Percentiles rank a stretch among this genome's conserved stretches.
Evolutionary conservation across 257 asterid species (phyloP).

Genomic region (Ocimum tenuiflorum): DNA sequence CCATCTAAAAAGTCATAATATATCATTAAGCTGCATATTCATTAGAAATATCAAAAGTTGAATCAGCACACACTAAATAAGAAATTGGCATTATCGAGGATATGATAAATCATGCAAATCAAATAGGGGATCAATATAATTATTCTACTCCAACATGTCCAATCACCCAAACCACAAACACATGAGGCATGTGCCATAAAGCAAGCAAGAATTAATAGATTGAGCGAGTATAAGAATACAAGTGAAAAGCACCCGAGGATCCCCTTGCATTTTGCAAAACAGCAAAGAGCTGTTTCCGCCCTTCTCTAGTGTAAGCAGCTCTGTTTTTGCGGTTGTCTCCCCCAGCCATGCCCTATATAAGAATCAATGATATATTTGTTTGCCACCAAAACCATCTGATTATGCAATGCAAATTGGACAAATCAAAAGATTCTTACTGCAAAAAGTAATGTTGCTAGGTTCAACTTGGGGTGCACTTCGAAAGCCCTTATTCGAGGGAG

Average conservation of each 20-base stretch:
- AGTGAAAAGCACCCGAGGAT: constrained; percentile 70
- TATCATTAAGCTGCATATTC: neutral
- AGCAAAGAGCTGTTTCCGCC: constrained; percentile 93
- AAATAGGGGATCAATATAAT: constrained; percentile 1
- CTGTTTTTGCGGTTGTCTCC: constrained; percentile 79
- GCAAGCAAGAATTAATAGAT: constrained; percentile 7
- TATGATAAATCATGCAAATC: neutral
- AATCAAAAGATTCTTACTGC: constrained; percentile 48
- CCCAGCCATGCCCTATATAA: constrained; percentile 57
- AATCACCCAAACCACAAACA: constrained; percentile 15
- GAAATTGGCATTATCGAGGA: constrained; percentile 3
- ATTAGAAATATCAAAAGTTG: constrained; percentile 1
- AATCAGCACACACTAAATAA: neutral
- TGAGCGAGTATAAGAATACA: constrained; percentile 13
- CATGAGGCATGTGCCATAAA: constrained; percentile 5
- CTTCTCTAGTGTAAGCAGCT: constrained; percentile 90
- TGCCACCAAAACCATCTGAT: constrained; percentile 10
- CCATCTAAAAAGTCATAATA: neutral
- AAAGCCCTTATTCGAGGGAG: constrained; percentile 84
- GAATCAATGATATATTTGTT: constrained; percentile 23
- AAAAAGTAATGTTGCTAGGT: constrained; percentile 77
- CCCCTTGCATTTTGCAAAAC: constrained; percentile 98
- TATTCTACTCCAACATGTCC: constrained; percentile 5
- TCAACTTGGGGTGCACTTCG: constrained; percentile 90
- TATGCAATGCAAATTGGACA: constrained; percentile 9